Evolutionary conservation across 2,329 filamentous ascomycete species (phyloP).

Genomic region (Alternaria ventricosa): DNA sequence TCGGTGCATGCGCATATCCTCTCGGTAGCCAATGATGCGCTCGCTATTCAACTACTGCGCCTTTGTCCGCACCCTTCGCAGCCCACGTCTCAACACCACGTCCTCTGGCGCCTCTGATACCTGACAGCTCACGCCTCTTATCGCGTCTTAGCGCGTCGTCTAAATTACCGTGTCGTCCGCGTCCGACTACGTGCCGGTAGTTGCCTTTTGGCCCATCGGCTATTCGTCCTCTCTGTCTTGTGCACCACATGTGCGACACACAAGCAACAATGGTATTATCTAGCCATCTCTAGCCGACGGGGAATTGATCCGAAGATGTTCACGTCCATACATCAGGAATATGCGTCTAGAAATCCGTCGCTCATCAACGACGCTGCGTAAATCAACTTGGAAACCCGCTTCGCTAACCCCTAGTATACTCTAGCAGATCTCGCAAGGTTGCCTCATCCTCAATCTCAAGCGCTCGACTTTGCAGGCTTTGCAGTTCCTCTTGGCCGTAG

Average conservation of each 20-base stretch:
- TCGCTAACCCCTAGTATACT: background rate
- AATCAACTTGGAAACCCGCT: background rate
- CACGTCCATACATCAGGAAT: background rate
- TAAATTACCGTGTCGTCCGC: background rate
- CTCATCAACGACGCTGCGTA: background rate
- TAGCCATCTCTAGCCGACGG: background rate
- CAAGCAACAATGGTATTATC: background rate
- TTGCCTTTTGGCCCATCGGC: background rate
- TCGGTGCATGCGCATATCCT: background rate
- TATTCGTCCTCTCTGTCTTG: background rate
- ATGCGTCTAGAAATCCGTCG: background rate
- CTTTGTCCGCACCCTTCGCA: background rate
- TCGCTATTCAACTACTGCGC: background rate
- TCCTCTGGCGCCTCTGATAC: background rate
- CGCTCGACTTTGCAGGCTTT: background rate
- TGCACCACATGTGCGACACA: background rate
- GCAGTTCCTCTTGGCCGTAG: background rate
- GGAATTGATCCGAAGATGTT: background rate
- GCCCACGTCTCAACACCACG: background rate
- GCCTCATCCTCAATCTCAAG: background rate
- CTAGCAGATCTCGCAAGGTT: background rate
- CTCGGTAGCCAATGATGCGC: background rate
- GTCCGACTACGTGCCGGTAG: background rate
- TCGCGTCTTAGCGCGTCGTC: constrained; percentile 2
- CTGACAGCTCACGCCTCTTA: constrained; percentile 1